These are phyloP conservation scores for Suhomyces emberorum DNA, from an alignment of 805 yeast genomes.

Conservation along the genomic window DNA sequence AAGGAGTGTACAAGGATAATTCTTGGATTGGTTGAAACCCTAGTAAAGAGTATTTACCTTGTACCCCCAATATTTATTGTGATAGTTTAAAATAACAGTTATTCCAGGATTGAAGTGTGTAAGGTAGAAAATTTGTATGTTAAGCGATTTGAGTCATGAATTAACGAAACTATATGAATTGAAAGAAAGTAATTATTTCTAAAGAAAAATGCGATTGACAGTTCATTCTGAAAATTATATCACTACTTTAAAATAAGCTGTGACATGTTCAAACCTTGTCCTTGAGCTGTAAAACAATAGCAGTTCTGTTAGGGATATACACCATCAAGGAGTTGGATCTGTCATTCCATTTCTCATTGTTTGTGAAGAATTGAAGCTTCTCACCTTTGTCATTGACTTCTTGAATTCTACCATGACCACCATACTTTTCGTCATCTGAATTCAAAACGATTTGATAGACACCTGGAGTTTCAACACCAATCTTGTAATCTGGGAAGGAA, in stretches of 20 bases:
- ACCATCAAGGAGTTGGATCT: slow-evolving; percentile 75
- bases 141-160: no score
- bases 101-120: no score
- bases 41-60: no score
- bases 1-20: no score
- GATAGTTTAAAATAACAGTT: no score
- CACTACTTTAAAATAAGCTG: no score
- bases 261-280: slow-evolving; percentile 6
- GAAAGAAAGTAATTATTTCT: slow-evolving; percentile 2
- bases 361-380: slow-evolving; percentile 58
- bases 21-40: no score
- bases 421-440: slow-evolving; percentile 66
- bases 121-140: no score
- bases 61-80: no score
- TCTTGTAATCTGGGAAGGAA: slow-evolving; percentile 80
- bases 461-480: slow-evolving; percentile 86
- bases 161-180: slow-evolving; percentile 2
- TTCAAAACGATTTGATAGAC: slow-evolving; percentile 70
- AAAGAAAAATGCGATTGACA: no score
- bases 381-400: slow-evolving; percentile 40
- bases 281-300: slow-evolving; percentile 28
- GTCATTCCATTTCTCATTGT: slow-evolving; percentile 75
- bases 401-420: slow-evolving; percentile 74
- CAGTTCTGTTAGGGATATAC: slow-evolving; percentile 72
- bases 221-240: no score